Percentiles rank a stretch among this genome's conserved stretches.
These are phyloP conservation scores for Kazachstania martiniae DNA, from an alignment of 805 yeast genomes.

Conservation along the genomic window DNA sequence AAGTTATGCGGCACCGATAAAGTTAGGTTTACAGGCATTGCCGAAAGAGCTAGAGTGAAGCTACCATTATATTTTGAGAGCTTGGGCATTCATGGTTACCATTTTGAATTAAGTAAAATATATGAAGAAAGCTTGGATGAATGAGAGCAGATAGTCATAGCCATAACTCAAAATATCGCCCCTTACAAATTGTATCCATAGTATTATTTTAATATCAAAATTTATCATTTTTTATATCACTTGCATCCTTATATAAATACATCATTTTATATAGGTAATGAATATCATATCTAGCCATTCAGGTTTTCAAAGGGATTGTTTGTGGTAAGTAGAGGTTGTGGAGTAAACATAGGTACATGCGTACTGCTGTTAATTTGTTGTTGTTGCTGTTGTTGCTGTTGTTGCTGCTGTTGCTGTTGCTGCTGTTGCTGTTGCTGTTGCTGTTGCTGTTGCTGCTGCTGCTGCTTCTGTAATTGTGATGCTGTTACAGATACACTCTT, in stretches of 20 bases:
- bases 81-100: conserved; percentile 31
- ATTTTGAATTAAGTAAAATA: conserved; percentile 34
- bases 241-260: no score
- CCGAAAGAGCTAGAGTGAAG: conserved; percentile 39
- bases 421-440: conserved; percentile 3
- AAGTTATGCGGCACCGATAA: conserved; percentile 38
- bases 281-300: not conserved
- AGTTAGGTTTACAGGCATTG: conserved; percentile 42
- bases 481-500: conserved; percentile 22
- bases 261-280: no score
- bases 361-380: conserved; percentile 9
- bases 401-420: conserved; percentile 2
- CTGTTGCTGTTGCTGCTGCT: conserved; percentile 7
- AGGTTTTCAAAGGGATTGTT: conserved; percentile 14
- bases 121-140: conserved; percentile 35
- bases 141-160: conserved; percentile 1
- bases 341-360: conserved; percentile 14
- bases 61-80: conserved; percentile 29
- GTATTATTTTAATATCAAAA: no score
- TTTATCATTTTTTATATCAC: no score
- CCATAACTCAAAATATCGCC: not conserved
- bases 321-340: conserved; percentile 8
- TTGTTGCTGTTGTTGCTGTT: conserved; percentile 2
- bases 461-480: conserved; percentile 10
- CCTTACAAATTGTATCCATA: no score